Conservation (phyloP, 371 early-diverging fungal genomes). For the Lichtheimia ramosa region DNA sequence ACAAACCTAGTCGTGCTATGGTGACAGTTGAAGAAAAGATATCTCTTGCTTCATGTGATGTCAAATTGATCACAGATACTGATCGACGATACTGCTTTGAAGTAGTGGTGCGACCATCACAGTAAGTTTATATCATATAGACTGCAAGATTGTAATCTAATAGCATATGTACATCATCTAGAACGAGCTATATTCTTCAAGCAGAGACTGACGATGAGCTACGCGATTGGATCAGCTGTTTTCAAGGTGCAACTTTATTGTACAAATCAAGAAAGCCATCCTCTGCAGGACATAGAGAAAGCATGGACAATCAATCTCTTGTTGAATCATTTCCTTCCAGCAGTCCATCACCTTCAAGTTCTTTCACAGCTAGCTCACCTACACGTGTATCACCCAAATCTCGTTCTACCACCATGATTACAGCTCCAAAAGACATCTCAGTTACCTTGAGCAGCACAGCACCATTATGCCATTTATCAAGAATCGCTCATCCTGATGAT, state of each 20-base stretch:
- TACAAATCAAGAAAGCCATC: not conserved
- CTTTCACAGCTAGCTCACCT: slow-evolving; percentile 13
- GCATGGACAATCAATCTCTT: slow-evolving; percentile 1
- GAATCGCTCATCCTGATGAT: not conserved
- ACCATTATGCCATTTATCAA: slow-evolving; percentile 1
- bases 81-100: slow-evolving; percentile 75
- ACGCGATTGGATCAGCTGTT: slow-evolving; percentile 50
- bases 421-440: slow-evolving; percentile 25
- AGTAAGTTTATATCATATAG: slow-evolving; percentile 6
- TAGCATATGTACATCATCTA: not conserved
- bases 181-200: slow-evolving; percentile 47
- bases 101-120: slow-evolving; percentile 21
- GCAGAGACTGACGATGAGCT: slow-evolving; percentile 72
- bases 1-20: slow-evolving; percentile 25
- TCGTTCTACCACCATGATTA: slow-evolving; percentile 25
- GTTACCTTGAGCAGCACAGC: slow-evolving; percentile 18
- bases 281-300: slow-evolving; percentile 20
- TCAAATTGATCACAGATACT: slow-evolving; percentile 43
- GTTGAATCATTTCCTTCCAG: slow-evolving; percentile 36
- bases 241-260: not conserved
- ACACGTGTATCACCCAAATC: slow-evolving; percentile 17
- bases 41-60: slow-evolving; percentile 54
- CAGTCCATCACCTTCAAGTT: slow-evolving; percentile 1
- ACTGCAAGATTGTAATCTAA: not conserved
- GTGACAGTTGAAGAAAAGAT: slow-evolving; percentile 57